Evolutionary conservation across 202 grass and related monocot species (phyloP), one percentile per base, ranked within the genome.

Genomic region (Schoenoplectus triqueter): DNA sequence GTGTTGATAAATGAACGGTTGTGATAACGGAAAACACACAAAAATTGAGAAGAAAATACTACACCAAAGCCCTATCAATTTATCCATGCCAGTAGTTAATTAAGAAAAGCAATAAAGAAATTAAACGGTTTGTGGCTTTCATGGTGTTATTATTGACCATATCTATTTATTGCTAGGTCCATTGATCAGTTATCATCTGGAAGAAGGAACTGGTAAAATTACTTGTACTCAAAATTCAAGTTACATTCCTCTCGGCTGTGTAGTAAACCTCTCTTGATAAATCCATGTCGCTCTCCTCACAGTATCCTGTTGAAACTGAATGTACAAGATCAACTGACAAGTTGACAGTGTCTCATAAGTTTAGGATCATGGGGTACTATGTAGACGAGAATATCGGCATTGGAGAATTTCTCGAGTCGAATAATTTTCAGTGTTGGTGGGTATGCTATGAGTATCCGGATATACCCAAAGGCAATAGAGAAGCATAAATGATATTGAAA

Each of bases 361-460:
- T 82, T 10, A 73, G 72, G 52, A 31, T 82, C 1, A 80, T 81
- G 22, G 65, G 41, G 4, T 87, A 87, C 66, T 87, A 65, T 0
- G 11, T 56, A 20, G 1, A 7, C 0, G 74, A 74, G 31, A 55
- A 5, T 1, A 4, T 63, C 11, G 5, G 4, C 8, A 56, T 42
- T 1, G 42, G 56, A 0, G 0, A 64, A 13, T 21, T 0, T 2
- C 0, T 82, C 2, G 1, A 1, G 8, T 87, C 54, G 4, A 31
- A 1, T 6, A 0, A 78, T 19, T 49, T 82, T 87, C 48, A 52
- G 8, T 6, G 85, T 87, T 4, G 85, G 39, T 13, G 77, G 52
- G 1, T 5, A 87, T 17, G 45, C 31, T 40, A 82, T 66, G 85
- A 6, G 5, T 10, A 11, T 69, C 41, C 0, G 1, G 1, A 46